Evolutionary conservation across 2,329 filamentous ascomycete genomes (phyloP), one percentile per base, ranked within the genome.

Genomic region (Sarocladium oryzae): DNA sequence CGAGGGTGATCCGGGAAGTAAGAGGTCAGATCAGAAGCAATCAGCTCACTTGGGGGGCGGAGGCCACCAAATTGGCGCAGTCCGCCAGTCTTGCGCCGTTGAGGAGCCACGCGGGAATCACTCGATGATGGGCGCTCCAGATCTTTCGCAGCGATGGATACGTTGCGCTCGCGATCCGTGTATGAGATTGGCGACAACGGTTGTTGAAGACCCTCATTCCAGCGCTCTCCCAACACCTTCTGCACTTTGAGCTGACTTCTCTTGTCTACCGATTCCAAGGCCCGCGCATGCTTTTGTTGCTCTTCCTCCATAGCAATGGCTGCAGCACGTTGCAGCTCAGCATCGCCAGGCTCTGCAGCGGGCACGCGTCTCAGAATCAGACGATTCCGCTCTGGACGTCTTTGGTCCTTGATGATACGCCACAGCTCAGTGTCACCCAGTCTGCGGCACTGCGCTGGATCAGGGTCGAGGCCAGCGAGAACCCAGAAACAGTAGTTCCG

Each of bases 401-500:
- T 86, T 56, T 85, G 81, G 60, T 96, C 90, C 61, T 89, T 90
- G 68, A 95, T 95, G 51, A 97, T 88, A 54, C 89, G 84, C 78
- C 93, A 88, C 10, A 99, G 74, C 65, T 99, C 93, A 4, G 83
- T 85, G 61, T 99, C 93, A 30, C 85, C 85, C 35, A 97, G 76
- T 48, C 88, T 84, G 54, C 90, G 84, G 65, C 89, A 95, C 62
- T 90, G 84, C 48, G 78, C 80, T 26, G 89, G 86, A 58, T 93
- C 86, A 2, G 91, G 85, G 45, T 96, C 89, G 35, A 89, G 74
- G 49, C 91, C 92, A 57, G 89, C 85, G 53, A 97, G 76, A 1
- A 96, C 86, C 75, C 93, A 97, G 71, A 99, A 97, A 72, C 91
- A 96, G 70, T 96, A 97, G 63, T 95, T 96, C 61, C 90, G 83